Base-by-base conservation (phyloP, 129 eudicot genomes). In the Kitagawia praeruptora region DNA sequence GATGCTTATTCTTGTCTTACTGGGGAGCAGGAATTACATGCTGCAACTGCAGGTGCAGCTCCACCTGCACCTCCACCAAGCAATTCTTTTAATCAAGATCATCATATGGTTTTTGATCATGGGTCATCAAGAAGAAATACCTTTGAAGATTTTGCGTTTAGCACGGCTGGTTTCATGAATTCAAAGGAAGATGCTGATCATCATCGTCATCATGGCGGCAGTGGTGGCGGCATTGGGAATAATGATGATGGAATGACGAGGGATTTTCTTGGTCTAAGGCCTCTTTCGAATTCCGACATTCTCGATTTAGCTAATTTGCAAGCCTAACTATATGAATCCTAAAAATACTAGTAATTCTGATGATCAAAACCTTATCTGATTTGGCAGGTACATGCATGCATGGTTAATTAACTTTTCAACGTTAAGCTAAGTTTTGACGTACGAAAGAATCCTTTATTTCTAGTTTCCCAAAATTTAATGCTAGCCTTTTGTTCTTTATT, bases 221-320 rank as follows among this genome's bases (percentile, higher is more conserved):
- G n/a, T n/a, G n/a, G n/a, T n/a, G 21, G 56, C 1, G 53, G 53
- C 61, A 82, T 74, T 25, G 45, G 89, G 58, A 61, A 42, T 39
- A 61, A 48, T 45, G 85, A 84, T 77, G 91, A 84, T 73, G 89
- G 87, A 25, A 88, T 86, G 91, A 94, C 98, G 6, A 92, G 96
- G 81, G 97, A 95, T 81, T 95, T 95, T 72, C 81, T 95, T 84
- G 94, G 98, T n/a, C 81, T 95, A 8, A 91, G 88, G 81, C 87
- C 89, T 37, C 84, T 91, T 1, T 89, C 98, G 5, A 85, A 90
- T 54, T 79, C 80, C 79, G 88, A 85, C 39, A 82, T 87, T 53
- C 71, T 88, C 61, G 85, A 38, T 54, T 77, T 90, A 9, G 83
- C 87, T 76, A 85, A 83, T 48, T 53, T 89, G 40, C 49, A 21